These are phyloP conservation scores for Sugiyamaella qingdaonensis DNA, from an alignment of 805 yeast genomes.

Conservation along the genomic window DNA sequence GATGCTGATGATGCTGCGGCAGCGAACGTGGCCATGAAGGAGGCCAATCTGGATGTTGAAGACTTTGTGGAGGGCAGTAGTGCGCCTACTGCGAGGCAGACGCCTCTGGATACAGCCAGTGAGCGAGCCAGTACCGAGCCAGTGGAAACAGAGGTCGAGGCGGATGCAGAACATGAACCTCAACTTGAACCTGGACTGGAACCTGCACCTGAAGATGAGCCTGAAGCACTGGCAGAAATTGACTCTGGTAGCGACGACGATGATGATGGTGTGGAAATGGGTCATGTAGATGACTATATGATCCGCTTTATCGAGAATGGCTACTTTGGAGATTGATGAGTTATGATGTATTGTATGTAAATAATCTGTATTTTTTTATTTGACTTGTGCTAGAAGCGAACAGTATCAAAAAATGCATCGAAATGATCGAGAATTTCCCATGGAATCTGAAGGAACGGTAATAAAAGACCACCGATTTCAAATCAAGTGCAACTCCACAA, in stretches of 20 bases:
- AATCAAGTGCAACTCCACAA: no score
- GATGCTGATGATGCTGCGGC: conserved; percentile 78
- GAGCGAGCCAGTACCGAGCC: conserved; percentile 4
- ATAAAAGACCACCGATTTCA: no score
- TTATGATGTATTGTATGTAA: conserved; percentile 5
- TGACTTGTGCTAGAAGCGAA: no score
- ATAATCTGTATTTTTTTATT: background rate
- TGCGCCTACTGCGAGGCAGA: background rate
- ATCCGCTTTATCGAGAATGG: conserved; percentile 84
- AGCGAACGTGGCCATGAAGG: conserved; percentile 83
- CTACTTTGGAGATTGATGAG: conserved; percentile 44
- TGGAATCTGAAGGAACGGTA: no score
- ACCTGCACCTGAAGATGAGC: conserved; percentile 15
- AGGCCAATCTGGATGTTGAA: conserved; percentile 75
- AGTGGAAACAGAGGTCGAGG: conserved; percentile 20
- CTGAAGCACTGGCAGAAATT: conserved; percentile 4
- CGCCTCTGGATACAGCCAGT: conserved; percentile 13
- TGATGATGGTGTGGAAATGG: conserved; percentile 52
- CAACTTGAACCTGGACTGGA: conserved; percentile 4
- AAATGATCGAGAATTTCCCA: no score
- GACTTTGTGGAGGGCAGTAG: conserved; percentile 60
- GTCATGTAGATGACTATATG: conserved; percentile 96
- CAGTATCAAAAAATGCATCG: no score
- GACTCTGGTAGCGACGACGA: conserved; percentile 31
- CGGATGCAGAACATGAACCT: conserved; percentile 25